These are phyloP conservation scores for Penicillium steckii DNA, from an alignment of 495 filamentous ascomycete species.

Conservation along the genomic window DNA sequence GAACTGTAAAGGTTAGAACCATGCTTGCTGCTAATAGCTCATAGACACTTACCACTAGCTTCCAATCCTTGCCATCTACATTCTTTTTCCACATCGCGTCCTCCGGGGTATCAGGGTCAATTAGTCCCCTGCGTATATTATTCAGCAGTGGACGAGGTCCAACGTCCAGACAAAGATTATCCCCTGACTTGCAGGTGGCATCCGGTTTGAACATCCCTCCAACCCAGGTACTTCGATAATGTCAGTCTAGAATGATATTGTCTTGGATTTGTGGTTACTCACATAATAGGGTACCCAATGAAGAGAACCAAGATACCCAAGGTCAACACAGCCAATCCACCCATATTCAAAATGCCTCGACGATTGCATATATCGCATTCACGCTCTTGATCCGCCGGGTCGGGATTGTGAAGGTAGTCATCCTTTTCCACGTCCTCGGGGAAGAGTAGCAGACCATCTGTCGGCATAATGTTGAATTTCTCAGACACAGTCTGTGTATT, in stretches of 20 bases:
- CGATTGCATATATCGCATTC: conserved; percentile 69
- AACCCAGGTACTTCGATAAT: conserved; percentile 56
- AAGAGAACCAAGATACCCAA: conserved; percentile 66
- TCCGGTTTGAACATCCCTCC: conserved; percentile 28
- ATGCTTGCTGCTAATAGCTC: neutral
- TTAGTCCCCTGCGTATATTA: conserved; percentile 59
- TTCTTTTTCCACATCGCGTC: conserved; percentile 56
- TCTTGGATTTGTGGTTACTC: no score
- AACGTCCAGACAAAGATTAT: conserved; percentile 58
- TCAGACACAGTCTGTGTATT: conserved; percentile 78
- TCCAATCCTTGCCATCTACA: conserved; percentile 58
- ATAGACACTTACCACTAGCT: conserved; percentile 56
- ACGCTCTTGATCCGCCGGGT: conserved; percentile 61
- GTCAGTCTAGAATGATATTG: no score
- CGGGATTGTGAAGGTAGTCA: conserved; percentile 73
- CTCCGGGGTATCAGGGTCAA: conserved; percentile 71
- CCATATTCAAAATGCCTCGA: conserved; percentile 66
- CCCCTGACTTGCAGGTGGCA: conserved; percentile 34
- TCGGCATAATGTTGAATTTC: conserved; percentile 76
- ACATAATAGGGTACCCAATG: conserved; percentile 74
- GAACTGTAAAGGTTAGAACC: conserved; percentile 41
- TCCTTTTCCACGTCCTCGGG: conserved; percentile 79
- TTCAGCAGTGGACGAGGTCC: conserved; percentile 55
- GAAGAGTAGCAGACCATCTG: conserved; percentile 66
- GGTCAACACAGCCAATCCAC: conserved; percentile 60